phyloP scores from a whole-genome alignment of 768 basidiomycete species.

The Lepiota brunneoincarnata region DNA sequence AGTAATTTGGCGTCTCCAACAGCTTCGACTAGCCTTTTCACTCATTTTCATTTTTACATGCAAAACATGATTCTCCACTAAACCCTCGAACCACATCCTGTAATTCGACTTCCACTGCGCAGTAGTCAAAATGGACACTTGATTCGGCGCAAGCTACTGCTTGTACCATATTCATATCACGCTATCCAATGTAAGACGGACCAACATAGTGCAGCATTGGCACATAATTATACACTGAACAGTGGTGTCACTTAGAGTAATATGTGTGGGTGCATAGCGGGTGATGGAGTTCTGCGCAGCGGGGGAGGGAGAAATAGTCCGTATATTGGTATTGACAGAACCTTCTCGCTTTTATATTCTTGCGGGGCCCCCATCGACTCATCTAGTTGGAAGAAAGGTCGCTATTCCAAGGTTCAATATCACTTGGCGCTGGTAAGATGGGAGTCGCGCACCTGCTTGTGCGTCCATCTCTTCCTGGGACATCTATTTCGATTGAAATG shows the following conservation, averaged over 20 bases:
- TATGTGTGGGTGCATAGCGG: slow-evolving; percentile 3
- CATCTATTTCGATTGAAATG: slow-evolving; percentile 29
- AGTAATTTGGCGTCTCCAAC: slow-evolving; percentile 29
- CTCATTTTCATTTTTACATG: background rate
- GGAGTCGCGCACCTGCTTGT: slow-evolving; percentile 57
- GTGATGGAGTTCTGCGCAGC: no score
- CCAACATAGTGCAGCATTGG: background rate
- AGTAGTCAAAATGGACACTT: background rate
- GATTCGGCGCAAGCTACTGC: background rate
- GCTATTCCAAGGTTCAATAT: slow-evolving; percentile 30
- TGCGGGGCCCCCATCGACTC: background rate
- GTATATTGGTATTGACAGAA: no score
- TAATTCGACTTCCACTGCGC: background rate
- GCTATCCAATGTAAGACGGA: background rate
- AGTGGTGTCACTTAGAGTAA: background rate
- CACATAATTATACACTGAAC: slow-evolving; percentile 1
- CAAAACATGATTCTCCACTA: no score
- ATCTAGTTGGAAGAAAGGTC: slow-evolving; percentile 60
- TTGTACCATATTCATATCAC: slow-evolving; percentile 9
- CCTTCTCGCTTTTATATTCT: no score
- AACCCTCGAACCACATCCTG: background rate
- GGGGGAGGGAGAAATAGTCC: no score
- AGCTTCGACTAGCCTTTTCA: background rate
- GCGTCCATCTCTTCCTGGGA: slow-evolving; percentile 59
- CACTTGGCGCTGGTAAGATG: slow-evolving; percentile 11